A percentile compares a stretch with the other conserved stretches of the same genome.
Conservation (phyloP, 345 rosid species). For the Atalantia buxifolia region DNA sequence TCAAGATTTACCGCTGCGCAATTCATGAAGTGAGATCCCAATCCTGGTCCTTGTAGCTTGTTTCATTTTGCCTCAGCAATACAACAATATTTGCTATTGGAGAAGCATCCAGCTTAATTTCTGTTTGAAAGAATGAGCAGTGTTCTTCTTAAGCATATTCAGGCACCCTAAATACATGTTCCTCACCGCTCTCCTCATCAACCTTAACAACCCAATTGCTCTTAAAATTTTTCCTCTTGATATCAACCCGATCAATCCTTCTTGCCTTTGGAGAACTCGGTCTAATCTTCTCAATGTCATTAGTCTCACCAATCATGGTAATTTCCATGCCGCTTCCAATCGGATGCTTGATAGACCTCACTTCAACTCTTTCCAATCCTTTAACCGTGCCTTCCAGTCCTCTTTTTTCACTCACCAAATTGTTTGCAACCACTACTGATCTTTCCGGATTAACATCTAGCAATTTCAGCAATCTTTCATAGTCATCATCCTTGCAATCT, state of each 20-base stretch:
- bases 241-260: not conserved
- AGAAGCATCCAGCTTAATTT: not conserved
- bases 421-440: constrained; percentile 46
- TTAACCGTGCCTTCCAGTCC: constrained; percentile 33
- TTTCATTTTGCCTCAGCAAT: not conserved
- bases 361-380: constrained; percentile 26
- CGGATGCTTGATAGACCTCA: constrained; percentile 41
- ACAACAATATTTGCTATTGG: too few relatives aligned
- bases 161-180: constrained; percentile 44
- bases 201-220: constrained; percentile 39
- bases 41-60: not conserved
- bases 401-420: constrained; percentile 30
- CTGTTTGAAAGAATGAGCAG: not conserved
- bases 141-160: not conserved
- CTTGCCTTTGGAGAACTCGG: not conserved
- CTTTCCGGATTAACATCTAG: constrained; percentile 33
- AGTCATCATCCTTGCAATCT: constrained; percentile 36
- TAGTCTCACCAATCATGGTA: constrained; percentile 29
- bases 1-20: not conserved
- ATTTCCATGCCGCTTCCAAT: constrained; percentile 49
- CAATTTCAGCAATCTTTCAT: constrained; percentile 23
- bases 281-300: constrained; percentile 5
- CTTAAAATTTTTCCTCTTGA: constrained; percentile 8
- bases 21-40: not conserved
- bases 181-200: constrained; percentile 46